Evolutionary conservation across 306 rosid genomes (phyloP), one percentile per base, ranked within the genome.

Genomic region (Luffa acutangula): DNA sequence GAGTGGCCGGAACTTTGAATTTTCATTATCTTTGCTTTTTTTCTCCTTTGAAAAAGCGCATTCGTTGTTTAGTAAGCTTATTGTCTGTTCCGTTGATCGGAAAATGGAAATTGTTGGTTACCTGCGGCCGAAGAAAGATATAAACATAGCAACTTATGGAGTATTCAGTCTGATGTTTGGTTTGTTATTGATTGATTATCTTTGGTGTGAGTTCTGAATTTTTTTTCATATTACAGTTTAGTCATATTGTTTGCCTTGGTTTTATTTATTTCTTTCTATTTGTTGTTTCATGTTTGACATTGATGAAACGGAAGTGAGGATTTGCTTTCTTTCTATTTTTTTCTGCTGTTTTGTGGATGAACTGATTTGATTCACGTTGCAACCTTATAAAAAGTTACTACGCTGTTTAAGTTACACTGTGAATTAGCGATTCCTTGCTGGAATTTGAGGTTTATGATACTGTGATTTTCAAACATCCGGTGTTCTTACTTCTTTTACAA

Each of bases 221-320:
- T 34, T 34, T 34, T 33, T 33, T 52, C 42, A 46, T 21, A 17
- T 74, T 73, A 6, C 14, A 48, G 39, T 33, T 49, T 51, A 49
- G 77, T 66, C 72, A 37, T 66, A 14, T 69, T 43, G 75, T 48
- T 74, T 73, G 13, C 56, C 76, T 71, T 45, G 12, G 76, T 71
- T 71, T 71, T 71, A 6, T 9, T 4, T 42, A 4, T 69, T 37
- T 65, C 49, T 36, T 37, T 34, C 21, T 37, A 65, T 45, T 48
- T 65, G 25, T 65, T 65, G 3, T 39, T 66, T 66, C 73, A 18
- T 71, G 76, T 45, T 71, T 45, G 76, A 20, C 4, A 11, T 20
- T 45, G 37, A 13, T n/a, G 57, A 3, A 63, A 63, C 3, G 70
- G 41, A 46, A 71, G 21, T 11, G 33, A 21, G 34, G 57, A 71